Conservation (phyloP, 2,329 filamentous ascomycete species). For the Acephala macrosclerotiorum region DNA sequence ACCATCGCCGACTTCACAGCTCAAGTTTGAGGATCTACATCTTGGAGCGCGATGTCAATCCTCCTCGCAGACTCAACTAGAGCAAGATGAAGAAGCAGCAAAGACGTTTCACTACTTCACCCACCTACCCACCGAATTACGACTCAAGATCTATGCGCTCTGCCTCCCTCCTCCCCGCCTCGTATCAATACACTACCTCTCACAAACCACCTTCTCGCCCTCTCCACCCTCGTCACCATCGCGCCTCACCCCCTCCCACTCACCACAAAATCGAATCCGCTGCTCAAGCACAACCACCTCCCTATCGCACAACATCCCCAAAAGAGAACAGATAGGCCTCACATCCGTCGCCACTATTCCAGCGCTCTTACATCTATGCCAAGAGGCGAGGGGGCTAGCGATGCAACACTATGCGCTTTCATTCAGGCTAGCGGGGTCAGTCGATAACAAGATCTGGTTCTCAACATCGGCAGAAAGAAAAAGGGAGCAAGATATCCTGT, state of each 20-base stretch:
- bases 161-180: slow-evolving; percentile 30
- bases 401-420: slow-evolving; percentile 21
- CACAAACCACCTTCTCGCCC: not conserved
- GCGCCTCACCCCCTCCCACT: not conserved
- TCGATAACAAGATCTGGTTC: slow-evolving; percentile 22
- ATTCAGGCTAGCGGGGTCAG: slow-evolving; percentile 21
- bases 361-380: slow-evolving; percentile 24
- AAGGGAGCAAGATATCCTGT: slow-evolving; percentile 22
- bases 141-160: slow-evolving; percentile 33
- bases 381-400: slow-evolving; percentile 24
- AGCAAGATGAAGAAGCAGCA: not conserved
- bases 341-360: slow-evolving; percentile 20
- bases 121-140: slow-evolving; percentile 34
- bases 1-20: not conserved
- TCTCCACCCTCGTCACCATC: not conserved
- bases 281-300: not conserved
- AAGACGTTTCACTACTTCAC: slow-evolving; percentile 28
- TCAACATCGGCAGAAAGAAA: not conserved
- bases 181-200: slow-evolving; percentile 26
- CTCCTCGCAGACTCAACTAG: not conserved
- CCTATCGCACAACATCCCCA: not conserved
- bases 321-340: slow-evolving; percentile 7
- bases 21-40: not conserved
- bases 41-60: not conserved
- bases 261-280: no score